Evolutionary conservation across 768 basidiomycete genomes (phyloP), one percentile per base, ranked within the genome.

Genomic region (Trametes sanguinea): DNA sequence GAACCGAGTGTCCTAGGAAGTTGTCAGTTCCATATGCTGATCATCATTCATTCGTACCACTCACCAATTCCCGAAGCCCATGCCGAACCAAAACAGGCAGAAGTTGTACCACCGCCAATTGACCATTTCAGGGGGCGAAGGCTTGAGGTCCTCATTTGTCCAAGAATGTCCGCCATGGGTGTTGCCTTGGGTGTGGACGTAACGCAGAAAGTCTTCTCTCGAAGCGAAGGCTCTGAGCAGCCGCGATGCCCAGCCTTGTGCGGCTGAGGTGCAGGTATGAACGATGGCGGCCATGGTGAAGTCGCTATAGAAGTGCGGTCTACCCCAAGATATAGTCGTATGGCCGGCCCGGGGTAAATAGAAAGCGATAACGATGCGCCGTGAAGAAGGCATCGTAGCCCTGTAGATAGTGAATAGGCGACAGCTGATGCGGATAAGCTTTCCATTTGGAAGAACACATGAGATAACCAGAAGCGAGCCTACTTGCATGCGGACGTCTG

Each of bases 41-140:
- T 22, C 22, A 44, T n/a, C 16, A n/a, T n/a, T 16, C 13, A 11
- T n/a, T n/a, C 9, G 33, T 37, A 51, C 14, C 29, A 56, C 53
- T 9, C 22, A 67, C 66, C 66, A 67, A 50, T 67, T 67, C 3
- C 66, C 66, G 50, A 67, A 67, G 22, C 66, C 66, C 57, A 67
- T 60, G 14, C 66, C 63, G 51, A 67, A 64, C 66, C 66, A 67
- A 57, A 67, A 67, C 39, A 64, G 44, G 55, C 66, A 67, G 63
- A 67, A 67, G 60, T 67, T 61, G 57, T 67, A 64, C 60, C 60
- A 64, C 30, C 45, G 47, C 66, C 66, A 67, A 44, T 67, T 67
- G 32, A 64, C 43, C 60, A 59, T 61, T 6, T 53, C 47, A 6
- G 63, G 63, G 4, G 63, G 66, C 8, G 66, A 67, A 6, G 66